Evolutionary conservation across 1,284 basidiomycete genomes (phyloP).

Genomic region (Ganoderma boninense): DNA sequence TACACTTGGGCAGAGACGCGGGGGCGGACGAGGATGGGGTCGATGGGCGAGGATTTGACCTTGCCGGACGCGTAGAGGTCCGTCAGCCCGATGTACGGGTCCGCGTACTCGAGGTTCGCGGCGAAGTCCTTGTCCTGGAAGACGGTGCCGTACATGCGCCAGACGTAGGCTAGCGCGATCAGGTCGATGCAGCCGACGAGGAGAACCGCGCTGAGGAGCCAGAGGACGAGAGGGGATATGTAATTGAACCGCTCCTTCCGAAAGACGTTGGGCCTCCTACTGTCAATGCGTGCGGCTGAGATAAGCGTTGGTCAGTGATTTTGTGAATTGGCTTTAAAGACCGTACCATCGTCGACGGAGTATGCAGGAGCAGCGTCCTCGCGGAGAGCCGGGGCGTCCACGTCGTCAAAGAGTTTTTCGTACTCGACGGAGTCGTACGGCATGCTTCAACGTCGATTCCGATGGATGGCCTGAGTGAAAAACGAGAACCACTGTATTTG

Average conservation of each 20-base stretch:
- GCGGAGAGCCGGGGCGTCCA: neutral
- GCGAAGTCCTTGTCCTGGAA: conserved; percentile 24
- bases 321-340: neutral
- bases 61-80: conserved; percentile 27
- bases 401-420: neutral
- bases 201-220: neutral
- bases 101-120: conserved; percentile 27
- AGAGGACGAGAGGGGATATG: neutral
- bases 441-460: neutral
- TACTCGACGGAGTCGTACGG: neutral
- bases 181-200: neutral
- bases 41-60: conserved; percentile 15
- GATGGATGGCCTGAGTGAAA: no score
- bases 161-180: neutral
- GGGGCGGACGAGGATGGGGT: neutral
- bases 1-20: neutral
- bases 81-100: conserved; percentile 32
- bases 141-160: conserved; percentile 8
- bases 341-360: neutral
- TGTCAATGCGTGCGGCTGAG: neutral
- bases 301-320: neutral
- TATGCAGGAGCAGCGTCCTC: neutral
- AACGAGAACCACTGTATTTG: no score
- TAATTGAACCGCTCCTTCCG: neutral
- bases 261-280: neutral